Base-by-base conservation (phyloP, 768 basidiomycete genomes). In the Pulveroboletus frians region DNA sequence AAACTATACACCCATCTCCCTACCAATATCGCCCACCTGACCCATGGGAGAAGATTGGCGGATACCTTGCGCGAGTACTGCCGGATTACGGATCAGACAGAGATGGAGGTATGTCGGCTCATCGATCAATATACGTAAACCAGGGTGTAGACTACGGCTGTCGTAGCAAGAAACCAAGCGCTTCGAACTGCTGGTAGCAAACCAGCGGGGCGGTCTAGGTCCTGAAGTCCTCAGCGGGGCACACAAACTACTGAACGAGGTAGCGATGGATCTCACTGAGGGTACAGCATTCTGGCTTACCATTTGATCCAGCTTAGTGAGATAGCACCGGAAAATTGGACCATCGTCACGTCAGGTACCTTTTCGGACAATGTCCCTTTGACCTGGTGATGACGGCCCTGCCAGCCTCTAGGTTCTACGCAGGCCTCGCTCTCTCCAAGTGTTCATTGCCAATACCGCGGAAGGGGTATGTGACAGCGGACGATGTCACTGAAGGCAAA, bases 301-400 rank as follows among this genome's bases (percentile, higher is more conserved):
- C 17, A 34, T 30, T 20, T 30, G 30, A 39, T 30, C 13, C 45
- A 66, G 65, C 65, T 67, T 43, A 46, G 34, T 23, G 40, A 49
- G 42, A 60, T 63, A 39, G 58, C 59, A n/a, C 62, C 59, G 2
- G 54, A 66, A 11, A 57, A 53, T 36, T 94, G 89, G 88, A 88
- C 88, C 4, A 88, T 94, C 60, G 87, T 89, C 30, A 92, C 91
- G 6, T 90, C 87, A 38, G 82, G 89, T 59, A 57, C 53, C 10
- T 23, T 23, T 42, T 17, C 32, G 43, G 35, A 18, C 17, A 32
- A n/a, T 39, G 21, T 41, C 17, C 32, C 15, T 26, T 32, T 21
- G 35, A 23, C 37, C 18, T 13, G 35, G 26, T 44, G 32, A 44
- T 35, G 45, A 47, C 47, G 27, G 6, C 13, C 52, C 31, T 29